Percentiles rank a stretch among this genome's conserved stretches.
Conservation (phyloP, 805 yeast species). For the Sungouiozyma intestinalis region DNA sequence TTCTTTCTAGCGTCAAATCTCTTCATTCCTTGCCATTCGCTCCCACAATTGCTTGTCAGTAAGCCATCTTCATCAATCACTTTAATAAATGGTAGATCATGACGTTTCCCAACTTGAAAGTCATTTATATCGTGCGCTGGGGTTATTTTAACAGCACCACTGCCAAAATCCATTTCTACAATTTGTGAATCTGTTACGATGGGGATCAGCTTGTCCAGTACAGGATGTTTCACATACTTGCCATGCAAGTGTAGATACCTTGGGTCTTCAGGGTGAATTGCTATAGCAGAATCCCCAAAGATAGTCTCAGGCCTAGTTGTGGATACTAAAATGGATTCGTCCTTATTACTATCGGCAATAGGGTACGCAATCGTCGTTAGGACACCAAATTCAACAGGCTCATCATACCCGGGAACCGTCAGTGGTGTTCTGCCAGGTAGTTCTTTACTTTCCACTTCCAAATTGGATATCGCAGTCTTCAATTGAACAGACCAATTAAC, state of each 20-base stretch:
- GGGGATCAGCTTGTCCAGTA: constrained; percentile 71
- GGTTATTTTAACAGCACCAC: constrained; percentile 98
- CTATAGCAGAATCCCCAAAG: constrained; percentile 95
- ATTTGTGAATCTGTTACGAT: constrained; percentile 81
- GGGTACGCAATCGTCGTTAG: constrained; percentile 86
- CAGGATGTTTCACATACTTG: constrained; percentile 79
- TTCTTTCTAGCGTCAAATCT: constrained; percentile 84
- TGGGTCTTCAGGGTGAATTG: constrained; percentile 89
- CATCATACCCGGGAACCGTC: constrained; percentile 79
- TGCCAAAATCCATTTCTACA: constrained; percentile 98
- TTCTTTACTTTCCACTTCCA: constrained; percentile 88
- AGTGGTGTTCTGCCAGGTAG: constrained; percentile 67
- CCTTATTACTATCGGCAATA: constrained; percentile 52
- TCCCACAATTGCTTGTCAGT: constrained; percentile 80
- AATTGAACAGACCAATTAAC: constrained; percentile 93
- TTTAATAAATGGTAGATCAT: constrained; percentile 73
- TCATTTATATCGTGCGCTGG: constrained; percentile 97
- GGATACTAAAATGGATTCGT: constrained; percentile 81
- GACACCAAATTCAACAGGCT: constrained; percentile 88
- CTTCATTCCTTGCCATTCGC: constrained; percentile 74
- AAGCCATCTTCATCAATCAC: constrained; percentile 86
- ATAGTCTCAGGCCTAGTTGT: constrained; percentile 98
- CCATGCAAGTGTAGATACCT: constrained; percentile 93
- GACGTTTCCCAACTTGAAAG: constrained; percentile 89
- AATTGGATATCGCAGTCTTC: constrained; percentile 87